Conservation (phyloP, 352 stramenopile species). For the Achlya hypogyna region DNA sequence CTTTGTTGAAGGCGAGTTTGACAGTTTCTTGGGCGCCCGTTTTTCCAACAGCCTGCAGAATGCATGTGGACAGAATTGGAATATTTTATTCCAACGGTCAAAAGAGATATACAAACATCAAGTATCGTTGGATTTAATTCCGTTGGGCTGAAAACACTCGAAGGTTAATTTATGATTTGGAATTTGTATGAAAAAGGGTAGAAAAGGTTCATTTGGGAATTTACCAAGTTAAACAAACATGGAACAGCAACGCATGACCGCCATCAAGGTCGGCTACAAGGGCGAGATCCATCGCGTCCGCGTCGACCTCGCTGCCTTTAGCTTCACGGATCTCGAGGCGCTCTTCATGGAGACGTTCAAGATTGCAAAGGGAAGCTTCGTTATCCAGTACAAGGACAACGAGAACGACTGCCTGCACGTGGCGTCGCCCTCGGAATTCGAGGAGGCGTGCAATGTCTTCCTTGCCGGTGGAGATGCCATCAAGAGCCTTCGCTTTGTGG, state of each 20-base stretch:
- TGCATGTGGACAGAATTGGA: not conserved
- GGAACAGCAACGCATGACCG: slow-evolving; percentile 14
- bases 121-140: not conserved
- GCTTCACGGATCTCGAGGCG: slow-evolving; percentile 1
- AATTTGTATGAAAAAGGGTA: slow-evolving; percentile 3
- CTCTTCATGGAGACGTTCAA: slow-evolving; percentile 11
- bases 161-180: slow-evolving; percentile 9
- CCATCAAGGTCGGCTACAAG: slow-evolving; percentile 21
- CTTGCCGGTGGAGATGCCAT: not conserved
- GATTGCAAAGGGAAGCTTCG: not conserved
- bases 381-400: slow-evolving; percentile 20
- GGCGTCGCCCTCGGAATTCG: slow-evolving; percentile 4
- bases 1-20: not conserved
- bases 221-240: slow-evolving; percentile 1
- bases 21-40: too few species aligned
- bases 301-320: slow-evolving; percentile 13
- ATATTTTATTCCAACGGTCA: not conserved
- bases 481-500: slow-evolving; percentile 19
- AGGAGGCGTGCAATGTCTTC: slow-evolving; percentile 12
- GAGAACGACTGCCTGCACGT: slow-evolving; percentile 12
- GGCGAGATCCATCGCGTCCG: slow-evolving; percentile 20
- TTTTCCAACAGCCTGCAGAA: not conserved
- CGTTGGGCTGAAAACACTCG: not conserved
- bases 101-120: not conserved
- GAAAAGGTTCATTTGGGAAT: slow-evolving; percentile 13